Base-by-base conservation (phyloP, 441 rosid genomes). In the Euphorbia schlechtendalii region DNA sequence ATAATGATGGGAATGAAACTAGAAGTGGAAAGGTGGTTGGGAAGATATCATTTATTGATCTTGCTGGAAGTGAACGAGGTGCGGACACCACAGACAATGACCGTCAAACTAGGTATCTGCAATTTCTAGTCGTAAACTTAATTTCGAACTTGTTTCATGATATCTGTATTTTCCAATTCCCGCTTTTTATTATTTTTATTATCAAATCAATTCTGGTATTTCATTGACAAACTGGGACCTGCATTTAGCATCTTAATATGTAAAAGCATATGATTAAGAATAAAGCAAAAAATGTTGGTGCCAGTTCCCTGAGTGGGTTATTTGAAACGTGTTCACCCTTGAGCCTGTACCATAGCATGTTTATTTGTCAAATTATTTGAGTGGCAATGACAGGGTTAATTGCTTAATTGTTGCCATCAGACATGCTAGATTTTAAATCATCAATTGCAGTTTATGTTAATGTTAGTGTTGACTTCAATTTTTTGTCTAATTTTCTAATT, bases 51-150 rank as follows among this genome's bases (percentile, higher is more conserved):
- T 95, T 95, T 76, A 95, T 95, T 71, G 99, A 95, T 79, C 97
- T 95, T 79, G 99, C 96, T 71, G 99, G 99, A 41, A 95, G 99
- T 70, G 99, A 95, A 84, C 83, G 98, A 76, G 99, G 98, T 72
- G 99, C 99, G 40, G 98, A 92, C 74, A 95, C 99, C 78, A 95
- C 96, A 32, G 99, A 95, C 69, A 95, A 87, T 77, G 99, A 95
- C 71, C 82, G 97, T 27, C 98, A 91, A 72, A 95, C 99, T 61
- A 86, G 98, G 99, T 91, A 77, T 9, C 46, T 63, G 24, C 36
- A 25, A 27, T 18, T 20, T 49, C 1, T 17, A 18, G 21, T 8
- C 52, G 59, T 56, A 43, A 0, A 13, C 18, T 34, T 20, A 14
- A 41, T 56, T 58, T 4, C n/a, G 62, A 38, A n/a, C 13, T 36